Evolutionary conservation across 2,329 filamentous ascomycete genomes (phyloP), one percentile per base, ranked within the genome.

Genomic region (Leptographium wingfieldii): DNA sequence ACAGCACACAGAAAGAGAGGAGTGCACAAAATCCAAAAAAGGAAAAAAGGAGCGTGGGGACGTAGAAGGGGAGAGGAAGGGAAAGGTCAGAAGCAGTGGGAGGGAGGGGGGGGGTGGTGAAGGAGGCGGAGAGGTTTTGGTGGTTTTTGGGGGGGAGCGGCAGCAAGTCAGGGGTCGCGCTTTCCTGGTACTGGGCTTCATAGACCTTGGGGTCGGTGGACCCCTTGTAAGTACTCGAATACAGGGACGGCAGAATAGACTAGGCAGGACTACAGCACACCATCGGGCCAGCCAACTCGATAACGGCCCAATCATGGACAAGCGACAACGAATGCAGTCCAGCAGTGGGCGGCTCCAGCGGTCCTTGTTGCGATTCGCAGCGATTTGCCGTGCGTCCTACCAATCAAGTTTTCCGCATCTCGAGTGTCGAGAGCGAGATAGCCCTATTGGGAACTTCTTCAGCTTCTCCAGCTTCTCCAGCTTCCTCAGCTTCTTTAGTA

Each of bases 21-120:
- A 56, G 40, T 43, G 55, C 55, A 56, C 25, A 58, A 40, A 49
- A 52, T 40, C 31, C 56, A 52, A 59, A 59, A 56, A 59, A 25
- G 38, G 43, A 35, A 56, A 49, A 49, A 59, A 59, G 35, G 58
- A 56, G 58, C 58, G 58, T 56, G 54, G 53, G 31, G 43, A 59
- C 46, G 56, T 38, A 22, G 29, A 35, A 31, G 48, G 29, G 48
- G 43, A 40, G 56, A 58, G 55, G 46, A 53, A 49, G n/a, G 35
- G 22, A 25, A 31, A 38, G 53, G 57, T 29, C 27, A 31, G 25
- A 31, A 40, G 35, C 27, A 25, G 33, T 33, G 48, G 35, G 49
- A 25, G 16, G 57, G 22, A 22, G 22, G 56, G 40, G 48, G 25
- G 57, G 43, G 48, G 25, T 33, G 31, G 56, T 38, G 48, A 40